Base-by-base conservation (phyloP, 2,329 filamentous ascomycete genomes). In the Phialophora tarda region DNA sequence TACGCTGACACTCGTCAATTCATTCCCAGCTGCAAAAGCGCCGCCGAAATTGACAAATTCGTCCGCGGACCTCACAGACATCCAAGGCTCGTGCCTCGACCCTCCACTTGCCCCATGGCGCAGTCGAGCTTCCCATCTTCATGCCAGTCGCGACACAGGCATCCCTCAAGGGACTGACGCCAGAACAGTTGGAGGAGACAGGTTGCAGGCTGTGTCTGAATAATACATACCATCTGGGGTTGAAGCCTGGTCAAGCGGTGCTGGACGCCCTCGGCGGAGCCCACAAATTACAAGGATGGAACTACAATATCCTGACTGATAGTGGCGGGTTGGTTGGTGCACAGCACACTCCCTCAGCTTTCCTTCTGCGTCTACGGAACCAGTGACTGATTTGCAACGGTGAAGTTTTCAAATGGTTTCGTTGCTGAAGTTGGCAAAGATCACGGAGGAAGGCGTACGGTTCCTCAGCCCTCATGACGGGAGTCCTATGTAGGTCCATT, bases 91-190 rank as follows among this genome's bases (percentile, higher is more conserved):
- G 95, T 72, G 95, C 95, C 58, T 95, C 95, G 61, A 88, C 88
- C 66, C 84, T 99, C 62, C 90, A 89, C 56, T 88, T 99, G 28
- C 94, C 95, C 59, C 96, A 99, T 87, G 95, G 95, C 65, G 85
- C 90, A 1, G 93, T 99, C 28, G 87, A 91, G 73, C 86, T 98
- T 32, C 95, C 96, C 7, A 88, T 98, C 65, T 99, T 99, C 79
- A 99, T 99, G 95, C 95, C 95, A 17, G 95, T 99, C 51, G 95
- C 95, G 32, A 99, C 95, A 0, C 95, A 99, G 79, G 95, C 92
- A 0, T 97, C 94, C 0, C 84, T 99, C 47, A 99, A 99, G 77
- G 95, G 95, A 51, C 81, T 99, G 63, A 98, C 95, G 0, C 93
- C 94, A 1, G 89, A 94, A 71, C 95, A 99, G 76, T 84, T 99